These are phyloP conservation scores for Claviceps monticola DNA, from an alignment of 2,329 filamentous ascomycete species.

Conservation along the genomic window DNA sequence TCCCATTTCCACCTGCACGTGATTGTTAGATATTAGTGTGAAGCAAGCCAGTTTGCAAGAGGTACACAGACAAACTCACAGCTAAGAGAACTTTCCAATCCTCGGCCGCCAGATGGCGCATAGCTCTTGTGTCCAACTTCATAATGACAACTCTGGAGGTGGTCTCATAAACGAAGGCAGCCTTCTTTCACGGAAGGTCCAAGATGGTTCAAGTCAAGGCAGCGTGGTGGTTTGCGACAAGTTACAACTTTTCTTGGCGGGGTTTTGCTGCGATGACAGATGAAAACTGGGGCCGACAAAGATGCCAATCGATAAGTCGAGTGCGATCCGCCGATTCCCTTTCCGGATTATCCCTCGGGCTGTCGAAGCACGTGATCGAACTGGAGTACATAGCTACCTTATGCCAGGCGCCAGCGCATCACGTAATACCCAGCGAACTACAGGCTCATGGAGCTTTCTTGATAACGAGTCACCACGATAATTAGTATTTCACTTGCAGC, in stretches of 20 bases:
- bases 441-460: conserved; percentile 18
- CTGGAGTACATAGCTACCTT: conserved; percentile 13
- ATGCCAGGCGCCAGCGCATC: conserved; percentile 29
- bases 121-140: conserved; percentile 88
- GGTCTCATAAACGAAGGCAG: neutral
- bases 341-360: neutral
- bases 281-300: conserved; percentile 15
- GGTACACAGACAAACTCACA: conserved; percentile 38
- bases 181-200: neutral
- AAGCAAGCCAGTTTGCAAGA: neutral
- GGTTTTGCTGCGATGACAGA: conserved; percentile 8
- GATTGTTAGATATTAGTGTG: conserved; percentile 1
- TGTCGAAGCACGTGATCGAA: conserved; percentile 17
- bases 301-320: conserved; percentile 18
- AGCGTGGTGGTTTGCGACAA: neutral
- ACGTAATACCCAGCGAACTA: conserved; percentile 32
- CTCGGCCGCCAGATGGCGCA: conserved; percentile 82
- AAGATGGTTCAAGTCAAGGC: neutral
- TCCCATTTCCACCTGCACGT: conserved; percentile 68
- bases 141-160: conserved; percentile 34
- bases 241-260: conserved; percentile 6
- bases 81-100: conserved; percentile 93
- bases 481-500: neutral
- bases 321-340: neutral
- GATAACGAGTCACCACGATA: conserved; percentile 20